Conservation (phyloP, 495 filamentous ascomycete genomes). For the Lasiosphaeriaceae sp. region DNA sequence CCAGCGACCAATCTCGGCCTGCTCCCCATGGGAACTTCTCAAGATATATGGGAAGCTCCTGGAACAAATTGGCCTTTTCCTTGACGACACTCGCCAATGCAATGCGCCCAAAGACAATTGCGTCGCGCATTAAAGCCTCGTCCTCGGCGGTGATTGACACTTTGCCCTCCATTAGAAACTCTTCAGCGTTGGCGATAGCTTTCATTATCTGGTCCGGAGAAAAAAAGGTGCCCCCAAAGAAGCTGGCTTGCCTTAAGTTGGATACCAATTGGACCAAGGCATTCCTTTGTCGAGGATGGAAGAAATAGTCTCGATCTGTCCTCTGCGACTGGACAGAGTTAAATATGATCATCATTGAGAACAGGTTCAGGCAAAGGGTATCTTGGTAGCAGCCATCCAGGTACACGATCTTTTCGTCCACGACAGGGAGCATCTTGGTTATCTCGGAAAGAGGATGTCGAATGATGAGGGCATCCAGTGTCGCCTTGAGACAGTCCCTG, state of each 20-base stretch:
- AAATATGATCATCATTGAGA: slow-evolving; percentile 72
- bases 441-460: slow-evolving; percentile 73
- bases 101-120: slow-evolving; percentile 57
- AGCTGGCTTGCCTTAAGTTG: slow-evolving; percentile 82
- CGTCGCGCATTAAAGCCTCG: slow-evolving; percentile 53
- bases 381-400: slow-evolving; percentile 83
- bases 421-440: slow-evolving; percentile 57
- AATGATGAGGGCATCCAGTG: slow-evolving; percentile 73
- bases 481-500: slow-evolving; percentile 58
- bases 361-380: slow-evolving; percentile 77
- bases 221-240: slow-evolving; percentile 80
- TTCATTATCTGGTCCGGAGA: slow-evolving; percentile 55
- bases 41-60: slow-evolving; percentile 75
- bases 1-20: slow-evolving; percentile 62
- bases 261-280: slow-evolving; percentile 61
- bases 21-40: slow-evolving; percentile 52
- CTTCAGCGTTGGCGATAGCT: slow-evolving; percentile 58
- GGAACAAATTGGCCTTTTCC: slow-evolving; percentile 59
- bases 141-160: slow-evolving; percentile 56
- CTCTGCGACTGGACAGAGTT: slow-evolving; percentile 91
- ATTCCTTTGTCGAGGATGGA: slow-evolving; percentile 66
- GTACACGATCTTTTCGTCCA: slow-evolving; percentile 67
- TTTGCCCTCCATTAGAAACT: slow-evolving; percentile 55
- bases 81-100: slow-evolving; percentile 60
- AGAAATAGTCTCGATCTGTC: slow-evolving; percentile 81